Percentiles rank a stretch among this genome's conserved stretches.
These are phyloP conservation scores for Fusarium buxicola DNA, from an alignment of 2,329 filamentous ascomycete species.

Conservation along the genomic window DNA sequence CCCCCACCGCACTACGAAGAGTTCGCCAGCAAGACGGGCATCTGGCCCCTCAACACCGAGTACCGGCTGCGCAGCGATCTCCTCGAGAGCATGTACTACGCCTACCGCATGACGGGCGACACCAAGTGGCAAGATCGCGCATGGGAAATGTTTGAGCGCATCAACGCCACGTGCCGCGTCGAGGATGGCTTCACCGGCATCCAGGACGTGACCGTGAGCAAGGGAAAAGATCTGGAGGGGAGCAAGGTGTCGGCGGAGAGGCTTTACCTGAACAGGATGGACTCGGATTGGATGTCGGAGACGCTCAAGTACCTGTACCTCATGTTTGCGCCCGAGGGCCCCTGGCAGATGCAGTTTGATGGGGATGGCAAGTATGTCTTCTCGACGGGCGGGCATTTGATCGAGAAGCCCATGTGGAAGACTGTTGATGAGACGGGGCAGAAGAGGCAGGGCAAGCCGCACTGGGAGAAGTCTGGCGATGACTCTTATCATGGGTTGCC, in stretches of 20 bases:
- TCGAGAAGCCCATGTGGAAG: constrained; percentile 33
- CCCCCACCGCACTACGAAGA: constrained; percentile 59
- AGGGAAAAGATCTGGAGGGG: constrained; percentile 32
- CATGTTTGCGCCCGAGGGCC: constrained; percentile 71
- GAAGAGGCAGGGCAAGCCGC: background rate
- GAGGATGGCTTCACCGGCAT: constrained; percentile 76
- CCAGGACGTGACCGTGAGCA: constrained; percentile 69
- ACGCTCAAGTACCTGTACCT: constrained; percentile 87
- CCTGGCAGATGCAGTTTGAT: constrained; percentile 61
- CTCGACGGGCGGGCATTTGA: constrained; percentile 63
- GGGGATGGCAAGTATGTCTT: constrained; percentile 61
- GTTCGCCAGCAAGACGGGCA: constrained; percentile 77
- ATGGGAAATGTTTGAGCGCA: constrained; percentile 79
- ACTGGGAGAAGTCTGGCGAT: background rate
- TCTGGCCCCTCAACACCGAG: constrained; percentile 64
- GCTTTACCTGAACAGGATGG: constrained; percentile 74
- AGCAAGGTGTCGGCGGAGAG: constrained; percentile 62
- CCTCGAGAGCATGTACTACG: constrained; percentile 87
- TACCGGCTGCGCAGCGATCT: constrained; percentile 56
- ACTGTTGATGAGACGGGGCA: background rate
- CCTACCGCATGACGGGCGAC: constrained; percentile 82
- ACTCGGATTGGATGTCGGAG: constrained; percentile 91
- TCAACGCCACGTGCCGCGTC: constrained; percentile 72
- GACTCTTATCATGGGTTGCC: background rate
- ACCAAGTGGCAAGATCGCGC: constrained; percentile 84